These are phyloP conservation scores for Basipetospora chlamydospora DNA, from an alignment of 2,329 filamentous ascomycete genomes.

Conservation along the genomic window DNA sequence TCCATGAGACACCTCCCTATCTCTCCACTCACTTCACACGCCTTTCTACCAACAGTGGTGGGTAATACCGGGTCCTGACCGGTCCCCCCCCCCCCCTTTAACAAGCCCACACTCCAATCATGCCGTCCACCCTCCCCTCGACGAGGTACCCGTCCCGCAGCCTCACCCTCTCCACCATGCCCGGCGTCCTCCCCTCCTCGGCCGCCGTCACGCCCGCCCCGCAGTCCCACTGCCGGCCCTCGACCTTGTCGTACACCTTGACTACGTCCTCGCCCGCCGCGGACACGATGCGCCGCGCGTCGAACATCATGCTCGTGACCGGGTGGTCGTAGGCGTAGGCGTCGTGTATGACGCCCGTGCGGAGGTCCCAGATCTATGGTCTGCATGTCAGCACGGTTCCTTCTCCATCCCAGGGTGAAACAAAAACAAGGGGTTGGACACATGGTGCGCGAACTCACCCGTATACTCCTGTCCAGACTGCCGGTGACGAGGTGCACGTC, in stretches of 20 bases:
- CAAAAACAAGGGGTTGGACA: background rate
- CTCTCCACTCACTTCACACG: no score
- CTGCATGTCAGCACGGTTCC: conserved; percentile 11
- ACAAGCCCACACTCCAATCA: conserved; percentile 83
- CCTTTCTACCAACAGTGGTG: no score
- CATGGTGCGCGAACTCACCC: conserved; percentile 52
- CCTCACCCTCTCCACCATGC: conserved; percentile 69
- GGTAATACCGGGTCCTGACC: no score
- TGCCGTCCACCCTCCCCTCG: conserved; percentile 76
- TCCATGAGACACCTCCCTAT: no score
- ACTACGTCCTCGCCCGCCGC: conserved; percentile 87
- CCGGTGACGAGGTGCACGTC: conserved; percentile 90
- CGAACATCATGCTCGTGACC: conserved; percentile 95
- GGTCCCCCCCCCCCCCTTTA: conserved; percentile 15
- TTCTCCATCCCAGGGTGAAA: background rate
- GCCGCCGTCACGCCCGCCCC: conserved; percentile 64
- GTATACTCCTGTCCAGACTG: conserved; percentile 79
- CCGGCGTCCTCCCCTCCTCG: conserved; percentile 47
- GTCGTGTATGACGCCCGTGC: conserved; percentile 88
- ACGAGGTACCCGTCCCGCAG: conserved; percentile 90
- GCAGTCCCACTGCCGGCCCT: conserved; percentile 92
- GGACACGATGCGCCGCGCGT: conserved; percentile 72
- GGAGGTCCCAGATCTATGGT: conserved; percentile 91
- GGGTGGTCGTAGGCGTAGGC: conserved; percentile 90
- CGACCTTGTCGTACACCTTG: conserved; percentile 96